Percentiles rank a stretch among this genome's conserved stretches.
These are phyloP conservation scores for Paraphaeosphaeria sporulosa DNA, from an alignment of 2,329 filamentous ascomycete species.

Conservation along the genomic window DNA sequence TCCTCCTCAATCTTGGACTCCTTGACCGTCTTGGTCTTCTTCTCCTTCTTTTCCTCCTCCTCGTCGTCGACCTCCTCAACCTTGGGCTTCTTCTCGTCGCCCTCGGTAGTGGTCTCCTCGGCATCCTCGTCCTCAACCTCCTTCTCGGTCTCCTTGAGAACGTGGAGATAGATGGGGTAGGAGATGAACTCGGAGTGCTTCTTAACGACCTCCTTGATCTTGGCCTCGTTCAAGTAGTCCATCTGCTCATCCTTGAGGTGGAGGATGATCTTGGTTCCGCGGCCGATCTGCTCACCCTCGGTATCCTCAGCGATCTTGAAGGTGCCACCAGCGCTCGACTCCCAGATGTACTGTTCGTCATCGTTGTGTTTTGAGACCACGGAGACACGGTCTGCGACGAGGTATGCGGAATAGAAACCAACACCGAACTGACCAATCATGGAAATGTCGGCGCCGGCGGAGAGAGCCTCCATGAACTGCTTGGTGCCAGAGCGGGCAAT, in stretches of 20 bases:
- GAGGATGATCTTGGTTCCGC: constrained; percentile 97
- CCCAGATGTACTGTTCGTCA: constrained; percentile 99
- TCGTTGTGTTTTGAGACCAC: constrained; percentile 99
- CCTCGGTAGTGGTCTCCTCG: constrained; percentile 64
- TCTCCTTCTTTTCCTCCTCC: constrained; percentile 83
- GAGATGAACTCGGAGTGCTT: constrained; percentile 99
- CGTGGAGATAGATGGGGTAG: constrained; percentile 99
- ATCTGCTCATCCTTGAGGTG: constrained; percentile 99
- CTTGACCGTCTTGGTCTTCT: constrained; percentile 99
- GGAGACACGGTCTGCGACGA: constrained; percentile 94
- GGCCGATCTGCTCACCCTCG: constrained; percentile 87
- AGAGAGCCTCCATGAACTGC: constrained; percentile 99
- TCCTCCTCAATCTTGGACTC: constrained; percentile 98
- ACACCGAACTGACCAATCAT: constrained; percentile 99
- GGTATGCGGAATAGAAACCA: constrained; percentile 99
- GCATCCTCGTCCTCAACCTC: constrained; percentile 97
- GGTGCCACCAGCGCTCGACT: constrained; percentile 95
- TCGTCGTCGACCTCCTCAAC: constrained; percentile 93
- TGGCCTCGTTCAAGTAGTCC: constrained; percentile 98
- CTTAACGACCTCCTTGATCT: constrained; percentile 99
- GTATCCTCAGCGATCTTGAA: constrained; percentile 93
- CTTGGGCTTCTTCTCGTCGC: constrained; percentile 93
- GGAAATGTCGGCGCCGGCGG: constrained; percentile 97
- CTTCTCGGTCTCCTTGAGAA: constrained; percentile 98
- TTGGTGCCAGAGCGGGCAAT: constrained; percentile 99